Percentiles rank a stretch among this genome's conserved stretches.
Evolutionary conservation across 78 protist genomes (phyloP).

Genomic region (Monosiga brevicollis): DNA sequence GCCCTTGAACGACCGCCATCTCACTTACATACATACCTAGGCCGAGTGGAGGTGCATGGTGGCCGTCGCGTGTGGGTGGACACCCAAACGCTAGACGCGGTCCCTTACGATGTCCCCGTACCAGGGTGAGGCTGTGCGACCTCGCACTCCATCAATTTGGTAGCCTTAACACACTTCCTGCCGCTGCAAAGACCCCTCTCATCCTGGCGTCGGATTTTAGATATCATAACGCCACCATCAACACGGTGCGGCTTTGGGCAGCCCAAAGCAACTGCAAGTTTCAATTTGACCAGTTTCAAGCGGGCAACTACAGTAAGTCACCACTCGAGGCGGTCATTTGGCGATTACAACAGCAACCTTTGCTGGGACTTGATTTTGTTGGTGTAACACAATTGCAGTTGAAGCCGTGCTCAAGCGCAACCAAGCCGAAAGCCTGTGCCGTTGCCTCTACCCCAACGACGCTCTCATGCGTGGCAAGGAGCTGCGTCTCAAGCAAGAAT

Average conservation of each 20-base stretch:
- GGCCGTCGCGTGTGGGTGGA: constrained; percentile 62
- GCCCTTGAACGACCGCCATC: no score
- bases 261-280: constrained; percentile 55
- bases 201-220: no score
- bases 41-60: constrained; percentile 6
- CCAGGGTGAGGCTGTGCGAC: no score
- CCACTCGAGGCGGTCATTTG: no score
- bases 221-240: constrained; percentile 69
- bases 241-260: constrained; percentile 88
- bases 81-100: constrained; percentile 41
- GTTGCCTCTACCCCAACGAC: constrained; percentile 93
- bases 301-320: no score
- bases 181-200: no score
- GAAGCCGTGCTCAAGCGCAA: constrained; percentile 66
- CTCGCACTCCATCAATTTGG: no score
- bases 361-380: no score
- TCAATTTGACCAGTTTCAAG: neutral
- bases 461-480: constrained; percentile 88
- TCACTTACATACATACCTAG: no score
- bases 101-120: constrained; percentile 67
- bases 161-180: no score
- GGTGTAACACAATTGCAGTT: no score
- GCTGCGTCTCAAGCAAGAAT: constrained; percentile 89
- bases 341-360: no score
- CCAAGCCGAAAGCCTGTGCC: constrained; percentile 71